These are phyloP conservation scores for Sarcodon aspratus DNA, from an alignment of 768 basidiomycete genomes.

Conservation along the genomic window DNA sequence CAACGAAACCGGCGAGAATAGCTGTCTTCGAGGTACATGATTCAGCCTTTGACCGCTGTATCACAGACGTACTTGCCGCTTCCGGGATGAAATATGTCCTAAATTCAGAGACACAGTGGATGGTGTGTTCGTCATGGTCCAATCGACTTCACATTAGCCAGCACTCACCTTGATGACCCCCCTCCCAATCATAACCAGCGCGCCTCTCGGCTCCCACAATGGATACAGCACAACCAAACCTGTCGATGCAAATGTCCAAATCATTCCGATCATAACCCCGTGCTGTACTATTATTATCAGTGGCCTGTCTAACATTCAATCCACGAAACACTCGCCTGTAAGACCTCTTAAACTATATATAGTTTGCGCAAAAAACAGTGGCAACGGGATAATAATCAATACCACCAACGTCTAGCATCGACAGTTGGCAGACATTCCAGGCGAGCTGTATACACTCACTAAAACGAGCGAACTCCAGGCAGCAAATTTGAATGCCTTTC, in stretches of 20 bases:
- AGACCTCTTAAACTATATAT: conserved; percentile 55
- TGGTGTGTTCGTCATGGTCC: too few species aligned
- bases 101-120: too few species aligned
- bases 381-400: conserved; percentile 70
- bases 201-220: conserved; percentile 70
- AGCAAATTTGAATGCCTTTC: conserved; percentile 75
- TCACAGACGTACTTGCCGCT: conserved; percentile 19
- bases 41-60: too few species aligned
- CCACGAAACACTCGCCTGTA: background rate
- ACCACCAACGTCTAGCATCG: conserved; percentile 40
- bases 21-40: too few species aligned
- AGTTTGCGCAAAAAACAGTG: conserved; percentile 75
- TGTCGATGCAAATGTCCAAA: conserved; percentile 75
- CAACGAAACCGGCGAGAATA: too few species aligned
- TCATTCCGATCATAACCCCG: conserved; percentile 79
- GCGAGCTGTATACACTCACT: conserved; percentile 25
- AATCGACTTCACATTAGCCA: too few species aligned
- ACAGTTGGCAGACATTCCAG: background rate
- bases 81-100: conserved; percentile 32
- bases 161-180: conserved; percentile 54
- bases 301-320: background rate
- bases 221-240: conserved; percentile 77
- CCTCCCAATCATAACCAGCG: conserved; percentile 41
- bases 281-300: conserved; percentile 22
- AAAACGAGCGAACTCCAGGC: conserved; percentile 59